Conservation (phyloP, 305 asterid genomes). For the Lippia alba region DNA sequence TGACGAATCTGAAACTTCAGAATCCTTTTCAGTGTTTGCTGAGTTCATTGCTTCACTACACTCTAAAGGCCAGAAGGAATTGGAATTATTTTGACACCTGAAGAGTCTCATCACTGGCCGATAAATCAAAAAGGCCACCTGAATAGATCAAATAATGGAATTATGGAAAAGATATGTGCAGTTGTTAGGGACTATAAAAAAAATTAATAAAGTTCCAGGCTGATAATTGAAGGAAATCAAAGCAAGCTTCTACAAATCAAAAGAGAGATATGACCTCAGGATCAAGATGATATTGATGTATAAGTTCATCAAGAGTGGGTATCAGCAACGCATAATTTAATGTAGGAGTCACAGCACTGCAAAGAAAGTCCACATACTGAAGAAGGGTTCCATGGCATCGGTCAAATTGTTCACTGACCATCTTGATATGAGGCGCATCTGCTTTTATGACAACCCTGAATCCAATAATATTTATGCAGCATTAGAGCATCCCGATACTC, state of each 20-base stretch:
- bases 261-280: conserved; percentile 78
- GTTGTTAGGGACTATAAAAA: conserved; percentile 13
- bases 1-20: conserved; percentile 56
- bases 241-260: conserved; percentile 27
- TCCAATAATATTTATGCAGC: conserved; percentile 27
- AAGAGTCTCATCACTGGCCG: conserved; percentile 99
- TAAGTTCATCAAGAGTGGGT: conserved; percentile 92
- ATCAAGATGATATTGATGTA: conserved; percentile 94
- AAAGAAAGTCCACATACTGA: conserved; percentile 96
- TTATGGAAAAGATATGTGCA: background rate
- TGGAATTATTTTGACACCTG: conserved; percentile 62
- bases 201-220: conserved; percentile 1
- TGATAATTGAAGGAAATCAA: conserved; percentile 21
- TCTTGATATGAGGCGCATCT: conserved; percentile 83
- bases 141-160: conserved; percentile 36
- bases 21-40: conserved; percentile 59
- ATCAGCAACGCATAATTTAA: conserved; percentile 80
- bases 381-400: conserved; percentile 99
- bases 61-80: conserved; percentile 87
- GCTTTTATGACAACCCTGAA: conserved; percentile 94
- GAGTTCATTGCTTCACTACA: conserved; percentile 56
- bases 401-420: conserved; percentile 98
- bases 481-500: conserved; percentile 16
- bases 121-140: conserved; percentile 96
- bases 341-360: conserved; percentile 85